phyloP scores from a whole-genome alignment of 257 asterid species.

The Solanum paucissectum region DNA sequence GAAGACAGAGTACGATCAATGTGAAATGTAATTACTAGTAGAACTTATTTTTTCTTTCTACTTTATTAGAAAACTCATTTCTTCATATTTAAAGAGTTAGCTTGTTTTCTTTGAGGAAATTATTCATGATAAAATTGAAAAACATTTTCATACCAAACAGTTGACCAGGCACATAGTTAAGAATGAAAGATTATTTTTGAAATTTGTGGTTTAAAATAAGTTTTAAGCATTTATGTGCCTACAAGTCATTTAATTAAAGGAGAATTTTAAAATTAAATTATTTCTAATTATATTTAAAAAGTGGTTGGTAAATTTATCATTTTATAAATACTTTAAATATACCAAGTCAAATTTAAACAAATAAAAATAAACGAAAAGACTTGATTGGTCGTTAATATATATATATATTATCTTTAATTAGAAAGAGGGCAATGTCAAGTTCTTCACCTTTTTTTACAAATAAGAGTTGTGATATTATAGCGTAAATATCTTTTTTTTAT shows the following conservation, averaged over 20 bases:
- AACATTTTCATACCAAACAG: too few relatives aligned
- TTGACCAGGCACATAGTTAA: neutral
- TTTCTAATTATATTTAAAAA: too few relatives aligned
- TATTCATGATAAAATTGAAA: too few relatives aligned
- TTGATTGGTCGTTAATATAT: neutral
- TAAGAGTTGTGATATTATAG: neutral
- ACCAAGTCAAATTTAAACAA: neutral
- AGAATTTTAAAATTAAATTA: neutral
- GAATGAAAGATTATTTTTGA: neutral
- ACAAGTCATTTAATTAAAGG: neutral
- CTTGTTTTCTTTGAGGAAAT: too few relatives aligned
- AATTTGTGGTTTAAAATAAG: neutral
- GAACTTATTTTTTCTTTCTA: too few relatives aligned
- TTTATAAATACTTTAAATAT: neutral
- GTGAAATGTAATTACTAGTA: too few relatives aligned
- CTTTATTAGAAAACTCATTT: too few relatives aligned
- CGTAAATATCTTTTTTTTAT: too few relatives aligned
- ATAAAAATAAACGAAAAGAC: too few relatives aligned
- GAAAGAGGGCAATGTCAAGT: neutral
- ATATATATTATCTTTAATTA: too few relatives aligned
- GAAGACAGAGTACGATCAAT: too few relatives aligned
- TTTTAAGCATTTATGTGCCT: neutral
- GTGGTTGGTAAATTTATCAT: neutral
- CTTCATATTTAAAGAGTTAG: too few relatives aligned
- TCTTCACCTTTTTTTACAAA: neutral